Percentiles rank a stretch among this genome's conserved stretches.
phyloP scores from a whole-genome alignment of 192 early-diverging fungal genomes.

The Linnemannia zychae region DNA sequence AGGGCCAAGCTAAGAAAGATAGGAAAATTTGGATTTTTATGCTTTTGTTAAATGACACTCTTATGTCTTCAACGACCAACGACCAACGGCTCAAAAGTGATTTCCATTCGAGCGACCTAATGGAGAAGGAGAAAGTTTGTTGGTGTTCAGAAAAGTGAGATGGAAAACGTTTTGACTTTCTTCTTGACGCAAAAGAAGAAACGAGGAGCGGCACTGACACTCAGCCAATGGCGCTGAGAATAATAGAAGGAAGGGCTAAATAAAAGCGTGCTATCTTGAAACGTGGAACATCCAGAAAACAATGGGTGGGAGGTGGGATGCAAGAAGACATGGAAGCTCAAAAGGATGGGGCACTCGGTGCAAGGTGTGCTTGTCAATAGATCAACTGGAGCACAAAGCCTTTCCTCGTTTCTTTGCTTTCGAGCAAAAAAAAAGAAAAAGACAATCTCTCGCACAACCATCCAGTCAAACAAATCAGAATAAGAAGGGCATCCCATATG shows the following conservation, averaged over 20 bases:
- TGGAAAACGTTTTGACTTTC: background rate
- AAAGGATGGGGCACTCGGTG: background rate
- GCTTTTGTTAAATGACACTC: background rate
- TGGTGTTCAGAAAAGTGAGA: background rate
- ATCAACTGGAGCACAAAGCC: background rate
- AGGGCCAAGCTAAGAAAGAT: background rate
- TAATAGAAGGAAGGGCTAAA: background rate
- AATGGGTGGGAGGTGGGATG: no score
- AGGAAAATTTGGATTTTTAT: background rate
- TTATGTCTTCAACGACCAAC: background rate
- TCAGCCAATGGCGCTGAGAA: background rate
- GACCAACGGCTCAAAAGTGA: no score
- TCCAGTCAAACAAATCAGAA: no score
- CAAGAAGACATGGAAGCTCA: background rate
- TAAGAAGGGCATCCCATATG: background rate
- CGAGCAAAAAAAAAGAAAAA: background rate
- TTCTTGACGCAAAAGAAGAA: background rate
- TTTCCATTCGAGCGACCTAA: background rate
- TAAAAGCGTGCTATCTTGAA: background rate
- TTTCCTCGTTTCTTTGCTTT: background rate
- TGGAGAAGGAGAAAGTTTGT: background rate
- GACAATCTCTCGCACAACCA: background rate
- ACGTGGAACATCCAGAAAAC: background rate
- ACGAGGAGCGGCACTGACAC: background rate
- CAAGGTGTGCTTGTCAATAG: no score